phyloP scores from a whole-genome alignment of 2,329 filamentous ascomycete genomes.

The Penicillium sp. region DNA sequence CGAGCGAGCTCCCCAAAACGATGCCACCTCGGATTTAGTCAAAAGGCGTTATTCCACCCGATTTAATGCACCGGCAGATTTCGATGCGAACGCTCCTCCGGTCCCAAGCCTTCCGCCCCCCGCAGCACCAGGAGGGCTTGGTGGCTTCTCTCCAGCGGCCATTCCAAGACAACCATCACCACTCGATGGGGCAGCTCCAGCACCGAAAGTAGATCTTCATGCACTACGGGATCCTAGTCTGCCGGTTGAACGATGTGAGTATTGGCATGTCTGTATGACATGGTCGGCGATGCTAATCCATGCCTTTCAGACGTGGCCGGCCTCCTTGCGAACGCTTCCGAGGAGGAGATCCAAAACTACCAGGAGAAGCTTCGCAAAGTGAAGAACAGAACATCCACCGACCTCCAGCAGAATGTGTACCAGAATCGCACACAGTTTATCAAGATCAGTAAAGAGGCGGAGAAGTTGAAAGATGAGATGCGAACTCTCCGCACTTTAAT shows the following conservation, averaged over 20 bases:
- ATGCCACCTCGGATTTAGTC: slow-evolving; percentile 70
- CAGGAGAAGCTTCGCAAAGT: slow-evolving; percentile 69
- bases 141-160: slow-evolving; percentile 41
- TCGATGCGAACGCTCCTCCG: slow-evolving; percentile 61
- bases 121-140: slow-evolving; percentile 52
- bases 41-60: slow-evolving; percentile 92
- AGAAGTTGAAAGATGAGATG: slow-evolving; percentile 97
- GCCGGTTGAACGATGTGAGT: slow-evolving; percentile 68
- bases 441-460: slow-evolving; percentile 97
- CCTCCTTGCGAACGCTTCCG: slow-evolving; percentile 75
- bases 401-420: slow-evolving; percentile 91
- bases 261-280: not conserved
- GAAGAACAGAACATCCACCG: slow-evolving; percentile 69
- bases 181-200: slow-evolving; percentile 51
- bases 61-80: slow-evolving; percentile 69
- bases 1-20: slow-evolving; percentile 43
- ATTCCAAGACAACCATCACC: slow-evolving; percentile 43
- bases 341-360: slow-evolving; percentile 78
- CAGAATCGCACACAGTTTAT: slow-evolving; percentile 98
- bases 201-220: slow-evolving; percentile 65
- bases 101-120: slow-evolving; percentile 59
- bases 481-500: slow-evolving; percentile 81
- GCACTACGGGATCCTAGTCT: slow-evolving; percentile 74
- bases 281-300: slow-evolving; percentile 16
- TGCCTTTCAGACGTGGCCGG: slow-evolving; percentile 44